Evolutionary conservation across 1,284 basidiomycete genomes (phyloP), one percentile per base, ranked within the genome.

Genomic region (Rhodotorula sp.): DNA sequence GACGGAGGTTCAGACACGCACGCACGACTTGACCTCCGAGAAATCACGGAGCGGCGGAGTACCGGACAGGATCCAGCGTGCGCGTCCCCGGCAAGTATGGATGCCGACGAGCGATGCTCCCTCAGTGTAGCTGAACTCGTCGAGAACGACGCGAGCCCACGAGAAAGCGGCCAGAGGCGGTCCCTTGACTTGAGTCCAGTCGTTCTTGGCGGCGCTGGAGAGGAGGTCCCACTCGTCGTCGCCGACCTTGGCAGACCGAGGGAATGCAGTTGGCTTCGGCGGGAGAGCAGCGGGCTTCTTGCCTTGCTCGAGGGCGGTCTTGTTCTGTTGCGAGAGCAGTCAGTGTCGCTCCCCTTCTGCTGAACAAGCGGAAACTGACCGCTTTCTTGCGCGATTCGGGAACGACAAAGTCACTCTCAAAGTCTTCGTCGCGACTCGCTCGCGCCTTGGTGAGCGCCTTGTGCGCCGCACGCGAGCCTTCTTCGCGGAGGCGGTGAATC

Each of bases 31-130:
- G 75, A 97, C 83, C 12, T 93, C 88, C 5, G 87, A 88, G 79
- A 97, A 97, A 81, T 95, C 91, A 71, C 91, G 89, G 61, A 93
- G 89, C 0, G 94, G 94, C 3, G 94, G 95, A 26, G 94, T 97
- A 49, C 95, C 94, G 0, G 94, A 97, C n/a, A 97, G 85, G 6
- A 97, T 91, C 94, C 94, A 97, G 66, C 88, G 89, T 71, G 91
- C 86, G 68, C 89, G 88, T 0, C 91, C 89, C 33, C 88, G 86
- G 33, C 95, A 81, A 53, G 86, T 86, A 5, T 91, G 91, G 44
- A 95, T 85, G 76, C 94, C 85, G 1, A 91, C 84, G 66, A 91
- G 88, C 14, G 88, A 85, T 76, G 90, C 88, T 64, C 90, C 91
- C 49, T 90, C 88, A 22, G 95, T 85, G 79, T 97, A 97, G 1